Base-by-base conservation (phyloP, 1,284 basidiomycete species). In the Leccinum idahoense region DNA sequence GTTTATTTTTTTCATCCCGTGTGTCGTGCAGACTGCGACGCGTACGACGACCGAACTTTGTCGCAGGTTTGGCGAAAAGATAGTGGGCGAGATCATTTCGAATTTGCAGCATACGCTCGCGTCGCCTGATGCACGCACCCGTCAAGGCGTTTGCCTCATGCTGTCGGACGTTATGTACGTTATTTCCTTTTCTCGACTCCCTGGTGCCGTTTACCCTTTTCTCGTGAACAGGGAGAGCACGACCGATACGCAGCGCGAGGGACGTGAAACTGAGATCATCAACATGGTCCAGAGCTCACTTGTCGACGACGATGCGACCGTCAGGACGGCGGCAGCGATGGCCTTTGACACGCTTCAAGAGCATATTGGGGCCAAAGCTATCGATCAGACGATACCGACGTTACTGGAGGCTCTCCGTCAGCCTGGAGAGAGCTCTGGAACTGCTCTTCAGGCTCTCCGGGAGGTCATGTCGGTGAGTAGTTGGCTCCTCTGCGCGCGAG, bases 351-450 rank as follows among this genome's bases (percentile, higher is more conserved):
- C 89, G 2, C 83, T 97, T 57, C 96, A 98, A 79, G 93, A 96
- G 66, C 84, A 92, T 72, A 82, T 96, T 56, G 96, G 97, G 8
- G 84, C 86, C 37, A 92, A 90, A 72, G 96, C 96, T 6, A 96
- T 98, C 69, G 95, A 99, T 73, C 89, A 96, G 77, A 99, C 94
- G 0, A 96, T 99, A 66, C 97, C 96, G 0, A 98, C 96, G 0
- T 77, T 99, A 3, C 78, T 99, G 63, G 94, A 96, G 70, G 96
- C 97, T 4, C 88, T 99, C 58, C 88, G 92, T 35, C 90, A 94
- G 75, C 92, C 93, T 20, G 94, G 94, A 8, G 91, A 90, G 69
- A 87, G 89, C 39, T 96, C 96, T 14, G 95, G 94, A 35, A 98
- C 96, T n/a, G 96, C 97, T 11, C 81, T 99, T 23, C 85, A 92